Percentiles rank a stretch among this genome's conserved stretches.
phyloP scores from a whole-genome alignment of 1,284 basidiomycete genomes.

The Ganoderma meredithae region DNA sequence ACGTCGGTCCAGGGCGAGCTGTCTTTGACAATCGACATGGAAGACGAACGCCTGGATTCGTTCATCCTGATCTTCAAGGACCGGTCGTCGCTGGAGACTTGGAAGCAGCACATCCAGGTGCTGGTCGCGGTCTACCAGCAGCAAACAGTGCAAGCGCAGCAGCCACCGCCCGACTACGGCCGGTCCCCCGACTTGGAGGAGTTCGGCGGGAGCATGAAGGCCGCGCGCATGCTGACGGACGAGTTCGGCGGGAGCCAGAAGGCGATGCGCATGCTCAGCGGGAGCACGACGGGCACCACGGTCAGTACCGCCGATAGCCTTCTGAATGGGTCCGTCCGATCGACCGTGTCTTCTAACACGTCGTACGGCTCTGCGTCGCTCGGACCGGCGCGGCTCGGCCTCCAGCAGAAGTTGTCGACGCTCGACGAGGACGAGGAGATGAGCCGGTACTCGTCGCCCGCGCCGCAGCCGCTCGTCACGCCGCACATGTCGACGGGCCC shows the following conservation, averaged over 20 bases:
- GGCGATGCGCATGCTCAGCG: constrained; percentile 79
- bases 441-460: constrained; percentile 59
- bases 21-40: constrained; percentile 94
- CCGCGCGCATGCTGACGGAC: constrained; percentile 78
- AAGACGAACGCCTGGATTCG: constrained; percentile 90
- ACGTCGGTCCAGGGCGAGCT: constrained; percentile 81
- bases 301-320: constrained; percentile 76
- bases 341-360: constrained; percentile 73
- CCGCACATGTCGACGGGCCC: constrained; percentile 79
- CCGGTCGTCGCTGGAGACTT: constrained; percentile 85
- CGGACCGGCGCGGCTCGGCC: constrained; percentile 30
- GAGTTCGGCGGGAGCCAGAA: constrained; percentile 81
- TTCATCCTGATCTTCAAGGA: constrained; percentile 97
- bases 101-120: constrained; percentile 82
- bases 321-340: constrained; percentile 66
- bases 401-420: constrained; percentile 62
- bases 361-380: constrained; percentile 60
- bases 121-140: constrained; percentile 75
- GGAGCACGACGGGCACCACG: constrained; percentile 70
- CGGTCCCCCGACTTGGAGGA: constrained; percentile 59
- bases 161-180: constrained; percentile 36
- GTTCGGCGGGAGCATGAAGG: constrained; percentile 78
- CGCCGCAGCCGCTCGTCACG: constrained; percentile 63
- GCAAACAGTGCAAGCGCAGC: constrained; percentile 46
- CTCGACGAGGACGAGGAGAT: constrained; percentile 77